phyloP scores from a whole-genome alignment of 1,284 basidiomycete species.

The Irpex lacteus region DNA sequence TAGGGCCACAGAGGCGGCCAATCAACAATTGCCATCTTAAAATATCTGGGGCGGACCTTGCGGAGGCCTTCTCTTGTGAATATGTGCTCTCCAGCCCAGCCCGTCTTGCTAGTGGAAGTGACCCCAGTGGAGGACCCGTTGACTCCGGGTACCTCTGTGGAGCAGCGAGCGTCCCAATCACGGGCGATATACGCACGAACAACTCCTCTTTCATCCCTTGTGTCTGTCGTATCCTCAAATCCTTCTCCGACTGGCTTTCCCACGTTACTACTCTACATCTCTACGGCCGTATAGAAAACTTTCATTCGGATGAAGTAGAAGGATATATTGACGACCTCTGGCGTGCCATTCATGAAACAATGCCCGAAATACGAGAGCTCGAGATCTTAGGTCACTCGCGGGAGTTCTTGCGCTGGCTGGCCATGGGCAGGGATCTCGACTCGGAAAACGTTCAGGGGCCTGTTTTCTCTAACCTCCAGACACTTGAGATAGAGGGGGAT shows the following conservation, averaged over 20 bases:
- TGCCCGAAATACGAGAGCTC: not conserved
- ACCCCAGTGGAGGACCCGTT: not conserved
- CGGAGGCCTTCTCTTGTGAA: not conserved
- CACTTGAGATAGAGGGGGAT: not conserved
- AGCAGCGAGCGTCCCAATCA: not conserved
- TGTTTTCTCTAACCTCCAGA: not conserved
- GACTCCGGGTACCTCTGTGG: not conserved
- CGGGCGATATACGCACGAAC: not conserved
- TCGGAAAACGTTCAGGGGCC: not conserved
- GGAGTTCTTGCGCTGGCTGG: not conserved
- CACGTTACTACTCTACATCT: not conserved
- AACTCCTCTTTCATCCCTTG: not conserved
- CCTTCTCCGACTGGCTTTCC: not conserved
- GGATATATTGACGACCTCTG: not conserved
- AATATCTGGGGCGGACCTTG: not conserved
- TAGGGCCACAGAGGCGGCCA: not conserved
- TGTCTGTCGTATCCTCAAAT: not conserved
- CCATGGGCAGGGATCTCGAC: not conserved
- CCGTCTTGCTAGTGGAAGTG: no score
- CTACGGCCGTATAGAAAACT: not conserved
- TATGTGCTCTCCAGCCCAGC: no score
- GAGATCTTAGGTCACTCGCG: not conserved
- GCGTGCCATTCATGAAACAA: not conserved
- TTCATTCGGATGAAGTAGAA: not conserved
- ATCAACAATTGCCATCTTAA: not conserved